Conservation (phyloP, 1,284 basidiomycete species). For the Singerocomus inundabilis region DNA sequence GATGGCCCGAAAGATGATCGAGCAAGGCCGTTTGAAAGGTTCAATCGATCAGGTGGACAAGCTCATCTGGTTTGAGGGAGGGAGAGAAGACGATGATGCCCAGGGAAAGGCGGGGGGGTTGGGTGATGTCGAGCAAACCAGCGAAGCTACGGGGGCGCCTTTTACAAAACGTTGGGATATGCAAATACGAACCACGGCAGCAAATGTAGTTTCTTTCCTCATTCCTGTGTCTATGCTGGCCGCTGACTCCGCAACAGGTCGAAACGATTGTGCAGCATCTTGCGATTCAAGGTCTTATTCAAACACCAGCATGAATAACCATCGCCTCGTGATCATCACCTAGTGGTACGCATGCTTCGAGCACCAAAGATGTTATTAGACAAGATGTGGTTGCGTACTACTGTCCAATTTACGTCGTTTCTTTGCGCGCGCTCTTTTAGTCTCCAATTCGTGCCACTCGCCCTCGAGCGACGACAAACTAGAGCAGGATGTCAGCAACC, state of each 20-base stretch:
- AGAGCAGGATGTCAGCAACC: constrained; percentile 18
- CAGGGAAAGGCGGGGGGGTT: constrained; percentile 91
- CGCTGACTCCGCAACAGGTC: constrained; percentile 47
- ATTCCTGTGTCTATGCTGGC: not conserved
- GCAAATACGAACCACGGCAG: constrained; percentile 81
- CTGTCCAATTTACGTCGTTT: constrained; percentile 56
- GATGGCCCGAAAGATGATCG: constrained; percentile 95
- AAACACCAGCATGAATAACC: constrained; percentile 30
- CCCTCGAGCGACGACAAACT: constrained; percentile 79
- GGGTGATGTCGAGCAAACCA: constrained; percentile 79
- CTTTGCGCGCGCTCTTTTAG: constrained; percentile 80
- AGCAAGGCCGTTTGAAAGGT: constrained; percentile 87
- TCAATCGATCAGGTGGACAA: constrained; percentile 93
- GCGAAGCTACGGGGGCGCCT: constrained; percentile 83
- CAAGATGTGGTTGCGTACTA: constrained; percentile 29
- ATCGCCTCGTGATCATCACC: constrained; percentile 7
- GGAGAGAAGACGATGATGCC: constrained; percentile 80
- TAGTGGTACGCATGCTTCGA: constrained; percentile 17
- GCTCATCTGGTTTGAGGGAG: constrained; percentile 87
- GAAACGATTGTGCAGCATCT: constrained; percentile 80
- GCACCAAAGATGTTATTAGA: constrained; percentile 24
- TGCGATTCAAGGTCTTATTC: constrained; percentile 64
- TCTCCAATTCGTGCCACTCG: constrained; percentile 94
- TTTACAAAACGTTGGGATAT: constrained; percentile 92
- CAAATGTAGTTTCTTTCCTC: constrained; percentile 58